A percentile compares a stretch with the other conserved stretches of the same genome.
These are phyloP conservation scores for Tetracladium maxilliforme DNA, from an alignment of 2,329 filamentous ascomycete species.

Conservation along the genomic window DNA sequence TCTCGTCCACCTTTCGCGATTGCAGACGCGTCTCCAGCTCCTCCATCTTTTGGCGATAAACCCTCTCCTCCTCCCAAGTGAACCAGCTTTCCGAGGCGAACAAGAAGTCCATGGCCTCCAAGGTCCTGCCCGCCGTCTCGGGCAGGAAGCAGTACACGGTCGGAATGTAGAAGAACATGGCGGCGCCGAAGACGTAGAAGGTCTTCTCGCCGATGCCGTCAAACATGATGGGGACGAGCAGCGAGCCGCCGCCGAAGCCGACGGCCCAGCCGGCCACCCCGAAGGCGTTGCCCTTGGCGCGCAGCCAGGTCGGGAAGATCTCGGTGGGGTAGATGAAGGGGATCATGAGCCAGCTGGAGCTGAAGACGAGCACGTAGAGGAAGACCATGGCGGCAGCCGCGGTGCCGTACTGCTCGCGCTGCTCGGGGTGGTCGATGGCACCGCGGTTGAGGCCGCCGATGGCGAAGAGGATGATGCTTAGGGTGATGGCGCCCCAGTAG, in stretches of 20 bases:
- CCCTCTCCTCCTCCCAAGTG: conserved; percentile 12
- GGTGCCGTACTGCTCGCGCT: conserved; percentile 25
- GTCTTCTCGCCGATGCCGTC: conserved; percentile 4
- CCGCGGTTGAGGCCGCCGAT: conserved; percentile 44
- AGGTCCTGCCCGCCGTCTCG: conserved; percentile 10
- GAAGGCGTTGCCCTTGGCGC: conserved; percentile 14
- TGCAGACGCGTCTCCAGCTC: no score
- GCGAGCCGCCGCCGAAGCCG: conserved; percentile 6
- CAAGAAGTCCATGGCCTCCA: conserved; percentile 12
- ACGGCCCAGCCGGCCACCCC: conserved; percentile 11
- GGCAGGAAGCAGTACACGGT: conserved; percentile 10
- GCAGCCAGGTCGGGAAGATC: conserved; percentile 14
- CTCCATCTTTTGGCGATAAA: no score
- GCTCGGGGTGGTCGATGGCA: conserved; percentile 6
- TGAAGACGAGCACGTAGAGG: conserved; percentile 50
- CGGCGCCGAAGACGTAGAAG: conserved; percentile 10
- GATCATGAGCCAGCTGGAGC: conserved; percentile 31
- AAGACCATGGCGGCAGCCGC: conserved; percentile 61
- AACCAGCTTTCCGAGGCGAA: conserved; percentile 10
- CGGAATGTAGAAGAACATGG: conserved; percentile 9
- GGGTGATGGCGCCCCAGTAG: conserved; percentile 51
- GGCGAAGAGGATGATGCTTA: conserved; percentile 53
- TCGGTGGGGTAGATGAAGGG: conserved; percentile 29
- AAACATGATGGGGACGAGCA: conserved; percentile 6
- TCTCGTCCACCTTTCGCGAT: no score